Evolutionary conservation across 805 yeast species (phyloP).

Genomic region (Brettanomyces anomalus): DNA sequence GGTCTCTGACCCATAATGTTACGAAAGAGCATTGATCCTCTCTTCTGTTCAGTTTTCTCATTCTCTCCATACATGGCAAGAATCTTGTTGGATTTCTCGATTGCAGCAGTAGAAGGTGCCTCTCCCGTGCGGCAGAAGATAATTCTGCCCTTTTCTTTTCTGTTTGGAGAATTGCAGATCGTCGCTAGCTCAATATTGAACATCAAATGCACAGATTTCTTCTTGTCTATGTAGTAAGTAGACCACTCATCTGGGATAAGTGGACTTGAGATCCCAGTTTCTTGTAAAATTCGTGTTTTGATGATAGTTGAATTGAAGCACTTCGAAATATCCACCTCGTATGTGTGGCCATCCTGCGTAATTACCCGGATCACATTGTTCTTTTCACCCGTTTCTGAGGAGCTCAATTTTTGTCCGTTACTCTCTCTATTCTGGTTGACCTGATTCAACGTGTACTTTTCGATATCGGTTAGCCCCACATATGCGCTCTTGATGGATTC

Average conservation of each 20-base stretch:
- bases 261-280: not conserved
- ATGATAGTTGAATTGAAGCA: constrained; percentile 77
- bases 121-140: constrained; percentile 47
- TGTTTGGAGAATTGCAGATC: constrained; percentile 66
- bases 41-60: constrained; percentile 4
- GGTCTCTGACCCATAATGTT: constrained; percentile 81
- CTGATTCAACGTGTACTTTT: constrained; percentile 3
- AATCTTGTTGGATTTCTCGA: constrained; percentile 40
- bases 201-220: constrained; percentile 31
- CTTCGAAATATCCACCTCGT: constrained; percentile 61
- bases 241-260: constrained; percentile 43
- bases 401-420: not conserved
- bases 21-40: constrained; percentile 7
- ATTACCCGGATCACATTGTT: constrained; percentile 44
- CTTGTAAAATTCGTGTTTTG: constrained; percentile 36
- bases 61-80: constrained; percentile 3
- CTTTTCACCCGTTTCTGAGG: constrained; percentile 2
- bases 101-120: constrained; percentile 53
- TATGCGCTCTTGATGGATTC: constrained; percentile 12
- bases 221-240: constrained; percentile 37
- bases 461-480: constrained; percentile 10
- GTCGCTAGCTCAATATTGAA: constrained; percentile 77
- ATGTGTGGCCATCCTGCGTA: constrained; percentile 63
- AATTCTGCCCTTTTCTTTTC: constrained; percentile 34
- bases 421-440: not conserved